Conservation (phyloP, 2,329 filamentous ascomycete genomes). For the Ophiostoma quercus region DNA sequence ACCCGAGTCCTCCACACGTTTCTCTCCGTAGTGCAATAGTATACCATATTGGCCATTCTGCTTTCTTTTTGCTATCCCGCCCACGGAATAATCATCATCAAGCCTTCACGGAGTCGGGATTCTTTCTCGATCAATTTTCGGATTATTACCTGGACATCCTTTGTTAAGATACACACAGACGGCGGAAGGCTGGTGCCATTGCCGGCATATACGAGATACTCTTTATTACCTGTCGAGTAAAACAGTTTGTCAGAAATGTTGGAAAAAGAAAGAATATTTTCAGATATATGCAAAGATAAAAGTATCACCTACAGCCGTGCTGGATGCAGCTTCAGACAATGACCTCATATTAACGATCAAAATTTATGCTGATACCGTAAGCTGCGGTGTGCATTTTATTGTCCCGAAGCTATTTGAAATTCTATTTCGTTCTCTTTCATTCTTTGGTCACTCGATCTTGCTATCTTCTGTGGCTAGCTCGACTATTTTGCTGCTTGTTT, state of each 20-base stretch:
- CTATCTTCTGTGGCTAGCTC: background rate
- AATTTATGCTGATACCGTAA: background rate
- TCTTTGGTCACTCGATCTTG: background rate
- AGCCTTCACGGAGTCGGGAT: background rate
- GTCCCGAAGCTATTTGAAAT: background rate
- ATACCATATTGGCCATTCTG: background rate
- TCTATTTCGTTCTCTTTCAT: background rate
- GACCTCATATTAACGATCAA: too few relatives aligned
- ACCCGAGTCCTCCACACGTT: conserved; percentile 8
- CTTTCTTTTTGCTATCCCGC: background rate
- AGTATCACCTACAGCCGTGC: background rate
- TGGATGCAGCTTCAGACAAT: background rate
- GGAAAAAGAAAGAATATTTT: background rate
- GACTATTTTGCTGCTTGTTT: background rate
- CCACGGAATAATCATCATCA: background rate
- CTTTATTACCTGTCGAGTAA: background rate
- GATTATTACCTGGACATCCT: background rate
- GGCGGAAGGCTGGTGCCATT: background rate
- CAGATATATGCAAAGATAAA: background rate
- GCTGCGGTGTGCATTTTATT: background rate
- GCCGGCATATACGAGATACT: background rate
- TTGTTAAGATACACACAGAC: background rate
- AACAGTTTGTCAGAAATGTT: background rate
- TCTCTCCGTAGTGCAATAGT: background rate
- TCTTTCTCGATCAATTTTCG: background rate